Evolutionary conservation across 2,329 filamentous ascomycete genomes (phyloP), one percentile per base, ranked within the genome.

Genomic region (Raffaelea deltoideospora): DNA sequence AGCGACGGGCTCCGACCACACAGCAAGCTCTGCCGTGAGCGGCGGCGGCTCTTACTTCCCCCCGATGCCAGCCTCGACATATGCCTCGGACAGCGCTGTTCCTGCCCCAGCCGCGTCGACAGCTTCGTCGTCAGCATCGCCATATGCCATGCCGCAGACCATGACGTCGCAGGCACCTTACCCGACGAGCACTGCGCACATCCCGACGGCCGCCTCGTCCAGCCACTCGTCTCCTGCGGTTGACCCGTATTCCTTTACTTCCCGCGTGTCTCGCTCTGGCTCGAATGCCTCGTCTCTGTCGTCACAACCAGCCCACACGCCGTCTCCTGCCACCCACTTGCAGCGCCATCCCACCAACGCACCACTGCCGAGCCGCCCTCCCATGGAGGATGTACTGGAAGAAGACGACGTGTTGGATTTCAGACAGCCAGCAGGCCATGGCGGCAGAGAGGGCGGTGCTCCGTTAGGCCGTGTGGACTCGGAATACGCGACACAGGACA

Each of bases 271-370:
- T 10, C 60, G 67, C 22, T 66, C 69, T 8, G 63, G 61, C 41
- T 72, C 70, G 3, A 62, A 64, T 24, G 51, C 58, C 0, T 71
- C 69, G 3, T 60, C 63, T 6, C 40, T 60, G 23, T 56, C 61
- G 7, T 67, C 67, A 1, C 60, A 67, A 4, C 58, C 57, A 3
- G 43, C 49, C 14, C 59, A 56, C 31, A 46, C 57, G 20, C 60
- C 64, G 33, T 49, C 59, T 19, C 60, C 63, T 6, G 55, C 62
- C 3, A 60, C 65, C n/a, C 6, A n/a, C 5, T 50, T 73, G 10
- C 60, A 64, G 41, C 61, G 71, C 35, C 68, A 75, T 40, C 72
- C 72, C 2, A 76, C 72, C 14, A 67, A 75, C 51, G 64, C 72
- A 38, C 65, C 72, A 30, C 54, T 76, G 33, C 67, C 71, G n/a